Percentiles rank a stretch among this genome's conserved stretches.
These are phyloP conservation scores for Diddensiella caesifluorescens DNA, from an alignment of 805 yeast genomes.

Conservation along the genomic window DNA sequence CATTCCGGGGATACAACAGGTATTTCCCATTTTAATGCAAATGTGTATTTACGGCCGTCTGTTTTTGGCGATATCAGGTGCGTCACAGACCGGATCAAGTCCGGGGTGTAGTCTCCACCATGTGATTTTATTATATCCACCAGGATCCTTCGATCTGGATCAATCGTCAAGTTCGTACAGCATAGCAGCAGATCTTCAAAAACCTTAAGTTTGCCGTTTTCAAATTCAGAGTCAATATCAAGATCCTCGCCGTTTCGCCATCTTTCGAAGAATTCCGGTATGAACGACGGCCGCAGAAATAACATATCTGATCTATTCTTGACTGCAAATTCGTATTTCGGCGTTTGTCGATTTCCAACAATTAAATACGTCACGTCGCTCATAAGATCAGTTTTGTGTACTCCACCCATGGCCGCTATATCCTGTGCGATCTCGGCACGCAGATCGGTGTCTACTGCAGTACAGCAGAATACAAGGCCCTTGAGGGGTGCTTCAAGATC, in stretches of 20 bases:
- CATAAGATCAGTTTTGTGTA: constrained; percentile 42
- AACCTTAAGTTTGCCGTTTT: constrained; percentile 21
- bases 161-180: constrained; percentile 34
- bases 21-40: constrained; percentile 37
- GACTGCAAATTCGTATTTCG: constrained; percentile 50
- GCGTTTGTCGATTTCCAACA: constrained; percentile 49
- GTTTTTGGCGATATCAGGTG: constrained; percentile 30
- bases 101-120: constrained; percentile 33
- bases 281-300: constrained; percentile 46
- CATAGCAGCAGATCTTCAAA: constrained; percentile 35
- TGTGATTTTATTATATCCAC: constrained; percentile 25
- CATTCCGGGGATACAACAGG: constrained; percentile 42
- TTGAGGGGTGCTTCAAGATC: constrained; percentile 11
- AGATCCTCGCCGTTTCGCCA: constrained; percentile 52
- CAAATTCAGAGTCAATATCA: constrained; percentile 25
- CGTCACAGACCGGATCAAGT: constrained; percentile 26
- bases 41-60: constrained; percentile 33
- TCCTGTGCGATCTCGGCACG: constrained; percentile 31
- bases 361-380: constrained; percentile 47
- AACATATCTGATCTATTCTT: constrained; percentile 44
- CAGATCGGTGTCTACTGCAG: constrained; percentile 18
- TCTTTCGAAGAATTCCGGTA: constrained; percentile 40
- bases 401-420: constrained; percentile 45
- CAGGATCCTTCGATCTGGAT: constrained; percentile 25
- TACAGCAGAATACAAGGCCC: constrained; percentile 21